phyloP scores from a whole-genome alignment of 768 basidiomycete genomes.

The Termitomyces sp. region DNA sequence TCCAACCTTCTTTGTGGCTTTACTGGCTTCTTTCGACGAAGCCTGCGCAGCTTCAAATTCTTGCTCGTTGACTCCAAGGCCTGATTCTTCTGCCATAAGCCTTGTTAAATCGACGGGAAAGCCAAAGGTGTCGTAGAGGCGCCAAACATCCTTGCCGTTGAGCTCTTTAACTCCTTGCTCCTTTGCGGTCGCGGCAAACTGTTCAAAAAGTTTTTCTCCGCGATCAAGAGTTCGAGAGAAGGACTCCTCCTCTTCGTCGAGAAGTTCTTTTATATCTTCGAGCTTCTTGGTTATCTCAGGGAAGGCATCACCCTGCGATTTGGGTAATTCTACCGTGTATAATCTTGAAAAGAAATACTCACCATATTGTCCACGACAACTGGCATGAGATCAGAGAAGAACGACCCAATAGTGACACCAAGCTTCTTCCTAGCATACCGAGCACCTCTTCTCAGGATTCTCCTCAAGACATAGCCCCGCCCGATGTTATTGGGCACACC shows the following conservation, averaged over 20 bases:
- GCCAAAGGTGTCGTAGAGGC: conserved; percentile 95
- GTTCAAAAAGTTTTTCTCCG: conserved; percentile 93
- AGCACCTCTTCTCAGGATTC: conserved; percentile 91
- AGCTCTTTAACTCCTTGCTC: conserved; percentile 61
- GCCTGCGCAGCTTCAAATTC: conserved; percentile 90
- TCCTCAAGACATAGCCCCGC: conserved; percentile 92
- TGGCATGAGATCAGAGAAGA: conserved; percentile 92
- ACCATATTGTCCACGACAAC: conserved; percentile 89
- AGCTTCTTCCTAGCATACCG: conserved; percentile 95
- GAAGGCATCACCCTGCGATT: conserved; percentile 71
- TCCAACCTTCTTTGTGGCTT: conserved; percentile 71
- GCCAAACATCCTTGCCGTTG: conserved; percentile 92
- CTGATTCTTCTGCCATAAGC: conserved; percentile 94
- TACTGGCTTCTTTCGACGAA: conserved; percentile 87
- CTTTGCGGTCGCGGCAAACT: conserved; percentile 68
- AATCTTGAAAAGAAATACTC: conserved; percentile 15
- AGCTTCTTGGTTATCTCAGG: conserved; percentile 86
- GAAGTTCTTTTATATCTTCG: conserved; percentile 86
- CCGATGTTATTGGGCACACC: conserved; percentile 96
- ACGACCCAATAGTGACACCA: conserved; percentile 84
- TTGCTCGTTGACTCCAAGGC: conserved; percentile 74
- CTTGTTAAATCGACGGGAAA: conserved; percentile 96
- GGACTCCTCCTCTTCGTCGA: conserved; percentile 96
- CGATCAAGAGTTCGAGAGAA: conserved; percentile 97
- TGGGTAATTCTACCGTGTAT: neutral